These are phyloP conservation scores for Xylaria sp. DNA, from an alignment of 2,329 filamentous ascomycete genomes.

Conservation along the genomic window DNA sequence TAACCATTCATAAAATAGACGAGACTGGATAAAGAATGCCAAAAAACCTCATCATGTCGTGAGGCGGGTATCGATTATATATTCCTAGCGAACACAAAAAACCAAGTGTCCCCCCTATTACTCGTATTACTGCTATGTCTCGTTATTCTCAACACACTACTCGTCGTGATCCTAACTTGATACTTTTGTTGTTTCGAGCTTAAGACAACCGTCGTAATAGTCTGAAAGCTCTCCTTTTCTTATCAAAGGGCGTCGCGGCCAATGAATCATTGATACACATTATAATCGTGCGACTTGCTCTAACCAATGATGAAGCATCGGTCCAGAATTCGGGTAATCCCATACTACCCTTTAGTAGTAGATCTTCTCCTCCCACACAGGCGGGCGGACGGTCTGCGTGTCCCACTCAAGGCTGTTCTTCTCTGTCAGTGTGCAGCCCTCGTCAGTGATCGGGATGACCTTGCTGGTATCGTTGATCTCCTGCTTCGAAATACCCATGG, in stretches of 20 bases:
- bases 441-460: constrained; percentile 75
- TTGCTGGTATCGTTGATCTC: constrained; percentile 68
- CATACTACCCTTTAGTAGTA: constrained; percentile 26
- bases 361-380: constrained; percentile 34
- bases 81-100: constrained; percentile 4
- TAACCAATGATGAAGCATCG: background rate
- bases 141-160: background rate
- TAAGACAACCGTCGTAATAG: background rate
- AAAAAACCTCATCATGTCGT: constrained; percentile 3
- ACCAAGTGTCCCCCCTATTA: background rate
- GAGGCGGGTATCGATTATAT: constrained; percentile 16
- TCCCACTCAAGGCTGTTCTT: constrained; percentile 49
- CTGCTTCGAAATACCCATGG: constrained; percentile 67
- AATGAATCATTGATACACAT: background rate
- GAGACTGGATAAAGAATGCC: background rate
- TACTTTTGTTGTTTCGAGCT: background rate
- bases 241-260: background rate
- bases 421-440: constrained; percentile 64
- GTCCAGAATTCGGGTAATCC: background rate
- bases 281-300: too few species aligned
- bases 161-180: background rate
- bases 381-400: constrained; percentile 31
- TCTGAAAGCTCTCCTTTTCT: background rate
- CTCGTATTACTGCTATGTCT: background rate
- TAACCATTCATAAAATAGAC: constrained; percentile 3